Percentiles rank a stretch among this genome's conserved stretches.
Evolutionary conservation across 306 rosid species (phyloP).

Genomic region (Dalbergia oliveri): DNA sequence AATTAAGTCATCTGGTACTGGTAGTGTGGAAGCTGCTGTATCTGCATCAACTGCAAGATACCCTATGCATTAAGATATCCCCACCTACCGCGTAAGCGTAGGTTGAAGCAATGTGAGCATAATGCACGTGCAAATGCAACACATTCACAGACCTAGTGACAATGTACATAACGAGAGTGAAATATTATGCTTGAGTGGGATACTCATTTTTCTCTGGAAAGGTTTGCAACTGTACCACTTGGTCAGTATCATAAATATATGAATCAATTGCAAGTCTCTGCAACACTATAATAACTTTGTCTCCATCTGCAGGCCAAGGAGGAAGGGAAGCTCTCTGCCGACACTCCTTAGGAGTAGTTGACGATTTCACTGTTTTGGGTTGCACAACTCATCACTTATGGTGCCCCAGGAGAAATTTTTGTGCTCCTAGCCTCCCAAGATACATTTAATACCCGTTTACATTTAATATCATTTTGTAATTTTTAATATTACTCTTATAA

Average conservation of each 20-base stretch:
- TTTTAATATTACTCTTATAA: no score
- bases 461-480: no score
- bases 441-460: no score
- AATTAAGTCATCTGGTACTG: no score
- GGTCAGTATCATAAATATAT: slow-evolving; percentile 41
- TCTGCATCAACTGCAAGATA: no score
- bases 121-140: background rate
- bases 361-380: slow-evolving; percentile 16
- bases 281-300: slow-evolving; percentile 41
- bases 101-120: background rate
- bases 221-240: slow-evolving; percentile 15
- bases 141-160: background rate
- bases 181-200: background rate
- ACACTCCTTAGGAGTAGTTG: slow-evolving; percentile 45
- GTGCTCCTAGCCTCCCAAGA: no score
- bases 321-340: slow-evolving; percentile 60
- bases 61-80: background rate
- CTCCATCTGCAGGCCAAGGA: slow-evolving; percentile 43
- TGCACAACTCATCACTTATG: background rate
- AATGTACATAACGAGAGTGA: background rate
- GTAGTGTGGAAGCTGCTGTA: no score
- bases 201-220: background rate
- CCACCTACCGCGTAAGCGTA: background rate
- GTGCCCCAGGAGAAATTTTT: no score
- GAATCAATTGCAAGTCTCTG: slow-evolving; percentile 40